phyloP scores from a whole-genome alignment of 495 filamentous ascomycete species.

The Aspergillus panamensis region DNA sequence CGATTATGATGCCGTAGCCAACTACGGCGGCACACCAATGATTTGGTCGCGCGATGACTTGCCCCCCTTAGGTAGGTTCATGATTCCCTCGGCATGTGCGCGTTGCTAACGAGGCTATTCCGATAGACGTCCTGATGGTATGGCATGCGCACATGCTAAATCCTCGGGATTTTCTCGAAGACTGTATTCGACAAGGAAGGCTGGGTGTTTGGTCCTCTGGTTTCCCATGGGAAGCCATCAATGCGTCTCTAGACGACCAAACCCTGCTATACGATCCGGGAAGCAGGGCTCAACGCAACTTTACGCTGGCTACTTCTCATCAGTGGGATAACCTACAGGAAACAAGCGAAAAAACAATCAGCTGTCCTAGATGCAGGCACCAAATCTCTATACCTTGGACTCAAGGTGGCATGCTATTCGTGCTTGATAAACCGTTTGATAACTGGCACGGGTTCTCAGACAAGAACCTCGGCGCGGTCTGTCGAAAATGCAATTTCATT shows the following conservation, averaged over 20 bases:
- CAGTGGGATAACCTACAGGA: constrained; percentile 60
- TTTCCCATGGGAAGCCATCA: constrained; percentile 68
- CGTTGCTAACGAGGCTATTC: constrained; percentile 1
- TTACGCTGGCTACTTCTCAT: constrained; percentile 48
- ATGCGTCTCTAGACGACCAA: constrained; percentile 59
- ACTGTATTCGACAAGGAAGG: constrained; percentile 62
- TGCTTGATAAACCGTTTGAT: constrained; percentile 25
- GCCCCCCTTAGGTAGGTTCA: constrained; percentile 33
- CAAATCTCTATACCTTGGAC: constrained; percentile 57
- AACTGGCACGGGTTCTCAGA: constrained; percentile 59
- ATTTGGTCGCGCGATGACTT: constrained; percentile 23
- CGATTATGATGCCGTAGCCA: constrained; percentile 19
- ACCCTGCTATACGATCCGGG: constrained; percentile 60
- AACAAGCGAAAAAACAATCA: constrained; percentile 41
- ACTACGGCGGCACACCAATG: background rate
- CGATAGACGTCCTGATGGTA: constrained; percentile 77
- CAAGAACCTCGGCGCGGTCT: constrained; percentile 47
- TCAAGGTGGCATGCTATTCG: constrained; percentile 35
- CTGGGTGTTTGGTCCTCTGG: constrained; percentile 59
- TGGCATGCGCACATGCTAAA: constrained; percentile 89
- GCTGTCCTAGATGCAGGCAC: constrained; percentile 55
- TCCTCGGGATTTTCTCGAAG: constrained; percentile 72
- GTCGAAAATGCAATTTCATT: constrained; percentile 43
- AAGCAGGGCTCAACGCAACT: constrained; percentile 41
- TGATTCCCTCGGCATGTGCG: background rate